Percentiles rank a stretch among this genome's conserved stretches.
Evolutionary conservation across 257 asterid species (phyloP).

Genomic region (Solanum pinnatisectum): DNA sequence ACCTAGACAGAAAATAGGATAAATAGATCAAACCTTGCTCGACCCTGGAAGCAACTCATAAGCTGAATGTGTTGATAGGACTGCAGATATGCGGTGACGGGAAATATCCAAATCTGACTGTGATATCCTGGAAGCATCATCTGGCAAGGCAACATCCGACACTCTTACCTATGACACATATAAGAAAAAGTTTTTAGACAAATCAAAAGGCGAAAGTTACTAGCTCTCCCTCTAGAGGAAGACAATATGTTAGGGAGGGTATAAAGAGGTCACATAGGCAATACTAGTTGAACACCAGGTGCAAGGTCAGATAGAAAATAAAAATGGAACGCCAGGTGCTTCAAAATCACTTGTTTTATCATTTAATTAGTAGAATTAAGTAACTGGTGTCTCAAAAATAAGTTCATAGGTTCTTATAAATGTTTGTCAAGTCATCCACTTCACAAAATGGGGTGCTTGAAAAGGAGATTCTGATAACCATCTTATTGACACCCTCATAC

Average conservation of each 20-base stretch:
- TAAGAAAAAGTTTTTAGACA: neutral
- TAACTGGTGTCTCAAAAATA: neutral
- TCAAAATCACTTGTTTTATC: neutral
- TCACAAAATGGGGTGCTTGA: neutral
- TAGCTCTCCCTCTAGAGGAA: neutral
- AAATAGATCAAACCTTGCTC: conserved; percentile 59
- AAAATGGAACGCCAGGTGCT: neutral
- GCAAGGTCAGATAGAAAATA: neutral
- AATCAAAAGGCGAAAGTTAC: neutral
- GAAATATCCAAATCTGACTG: conserved; percentile 68
- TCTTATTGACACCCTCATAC: neutral
- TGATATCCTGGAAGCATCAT: conserved; percentile 46
- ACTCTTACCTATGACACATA: conserved; percentile 45
- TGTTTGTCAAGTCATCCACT: neutral
- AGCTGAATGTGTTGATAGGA: conserved; percentile 67
- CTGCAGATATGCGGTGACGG: conserved; percentile 59
- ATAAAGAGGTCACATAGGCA: neutral
- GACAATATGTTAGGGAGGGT: neutral
- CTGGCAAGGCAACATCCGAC: conserved; percentile 51
- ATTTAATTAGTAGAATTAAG: neutral
- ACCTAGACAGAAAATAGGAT: neutral
- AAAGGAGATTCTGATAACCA: neutral
- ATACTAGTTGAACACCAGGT: neutral
- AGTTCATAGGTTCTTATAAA: neutral
- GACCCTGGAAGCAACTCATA: conserved; percentile 92